Percentiles rank a stretch among this genome's conserved stretches.
phyloP scores from a whole-genome alignment of 2,329 filamentous ascomycete genomes.

The Tolypocladium pustulatum region DNA sequence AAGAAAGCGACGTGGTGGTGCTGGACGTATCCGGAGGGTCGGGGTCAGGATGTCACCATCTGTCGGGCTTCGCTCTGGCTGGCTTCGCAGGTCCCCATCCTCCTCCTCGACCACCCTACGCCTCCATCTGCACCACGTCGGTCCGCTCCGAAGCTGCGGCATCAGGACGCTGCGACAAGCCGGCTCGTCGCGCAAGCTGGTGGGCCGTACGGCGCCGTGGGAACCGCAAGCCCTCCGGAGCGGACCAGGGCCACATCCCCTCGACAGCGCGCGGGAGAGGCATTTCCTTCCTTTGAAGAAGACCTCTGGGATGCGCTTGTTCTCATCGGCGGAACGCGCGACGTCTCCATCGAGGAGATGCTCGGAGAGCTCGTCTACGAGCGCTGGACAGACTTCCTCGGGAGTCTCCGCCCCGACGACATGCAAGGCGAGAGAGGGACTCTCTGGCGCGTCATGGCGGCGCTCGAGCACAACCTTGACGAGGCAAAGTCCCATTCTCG shows the following conservation, averaged over 20 bases:
- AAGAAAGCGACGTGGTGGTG: background rate
- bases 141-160: background rate
- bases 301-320: slow-evolving; percentile 1
- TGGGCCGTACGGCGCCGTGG: background rate
- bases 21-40: background rate
- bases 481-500: background rate
- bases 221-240: background rate
- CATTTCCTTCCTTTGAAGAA: background rate
- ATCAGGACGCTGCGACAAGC: background rate
- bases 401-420: slow-evolving; percentile 1
- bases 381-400: slow-evolving; percentile 14
- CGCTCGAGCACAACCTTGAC: background rate
- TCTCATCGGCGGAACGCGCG: background rate
- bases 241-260: background rate
- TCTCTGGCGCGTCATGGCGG: background rate
- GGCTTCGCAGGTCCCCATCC: background rate
- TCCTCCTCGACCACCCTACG: background rate
- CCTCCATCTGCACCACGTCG: background rate
- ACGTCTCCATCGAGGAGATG: slow-evolving; percentile 2
- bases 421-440: background rate
- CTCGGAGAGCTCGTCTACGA: slow-evolving; percentile 15
- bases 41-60: background rate
- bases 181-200: background rate
- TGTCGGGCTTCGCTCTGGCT: background rate
- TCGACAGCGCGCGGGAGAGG: background rate